These are phyloP conservation scores for Plectosphaerella sp. DNA, from an alignment of 2,329 filamentous ascomycete genomes.

Conservation along the genomic window DNA sequence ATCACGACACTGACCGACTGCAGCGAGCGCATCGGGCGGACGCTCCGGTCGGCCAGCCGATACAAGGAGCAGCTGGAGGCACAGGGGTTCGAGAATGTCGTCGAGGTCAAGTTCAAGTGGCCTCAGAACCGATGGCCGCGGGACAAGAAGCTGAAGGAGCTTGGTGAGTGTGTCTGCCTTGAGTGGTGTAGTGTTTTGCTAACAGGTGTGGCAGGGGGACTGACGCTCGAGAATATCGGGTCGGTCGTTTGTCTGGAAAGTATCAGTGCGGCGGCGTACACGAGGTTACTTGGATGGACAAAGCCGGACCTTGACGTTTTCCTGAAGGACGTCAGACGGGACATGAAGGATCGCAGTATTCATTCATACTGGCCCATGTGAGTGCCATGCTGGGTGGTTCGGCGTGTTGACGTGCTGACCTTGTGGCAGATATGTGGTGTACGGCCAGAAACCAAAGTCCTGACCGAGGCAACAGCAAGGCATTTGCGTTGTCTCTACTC, in stretches of 20 bases:
- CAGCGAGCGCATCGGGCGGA: slow-evolving; percentile 18
- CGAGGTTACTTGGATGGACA: slow-evolving; percentile 22
- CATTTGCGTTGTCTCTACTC: no score
- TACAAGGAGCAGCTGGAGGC: slow-evolving; percentile 34
- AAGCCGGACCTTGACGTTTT: slow-evolving; percentile 21
- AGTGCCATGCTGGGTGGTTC: slow-evolving; percentile 7
- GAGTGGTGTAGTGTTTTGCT: neutral
- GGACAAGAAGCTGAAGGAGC: slow-evolving; percentile 40
- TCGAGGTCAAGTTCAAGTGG: slow-evolving; percentile 37
- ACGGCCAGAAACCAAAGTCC: neutral
- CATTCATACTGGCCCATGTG: slow-evolving; percentile 27
- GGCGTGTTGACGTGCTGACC: neutral
- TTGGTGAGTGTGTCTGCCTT: slow-evolving; percentile 21
- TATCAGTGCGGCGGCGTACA: slow-evolving; percentile 19
- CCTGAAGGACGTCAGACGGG: slow-evolving; percentile 20
- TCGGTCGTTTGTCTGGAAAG: slow-evolving; percentile 18
- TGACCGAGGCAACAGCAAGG: neutral
- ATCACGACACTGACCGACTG: neutral
- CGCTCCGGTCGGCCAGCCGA: slow-evolving; percentile 17
- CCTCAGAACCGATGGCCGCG: slow-evolving; percentile 43
- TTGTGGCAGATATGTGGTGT: neutral
- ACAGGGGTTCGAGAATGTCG: slow-evolving; percentile 46
- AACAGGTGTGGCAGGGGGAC: slow-evolving; percentile 11
- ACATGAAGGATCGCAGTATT: slow-evolving; percentile 19
- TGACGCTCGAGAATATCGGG: slow-evolving; percentile 12